A percentile compares a stretch with the other conserved stretches of the same genome.
Conservation (phyloP, 768 basidiomycete species). For the Wakefieldia striispora region DNA sequence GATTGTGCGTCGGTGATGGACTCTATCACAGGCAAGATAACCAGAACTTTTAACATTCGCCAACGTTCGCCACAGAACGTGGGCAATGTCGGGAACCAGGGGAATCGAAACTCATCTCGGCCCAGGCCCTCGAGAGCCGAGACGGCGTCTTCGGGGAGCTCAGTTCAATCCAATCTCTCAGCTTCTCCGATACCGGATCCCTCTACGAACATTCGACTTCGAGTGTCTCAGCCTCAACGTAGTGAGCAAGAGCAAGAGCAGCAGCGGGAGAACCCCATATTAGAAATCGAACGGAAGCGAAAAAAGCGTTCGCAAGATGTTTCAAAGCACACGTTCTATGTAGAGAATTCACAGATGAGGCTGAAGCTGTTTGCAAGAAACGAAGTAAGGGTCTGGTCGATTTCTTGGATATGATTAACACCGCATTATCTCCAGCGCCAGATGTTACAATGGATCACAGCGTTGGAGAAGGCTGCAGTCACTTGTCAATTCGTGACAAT, state of each 20-base stretch:
- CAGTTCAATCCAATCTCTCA: slow-evolving; percentile 38
- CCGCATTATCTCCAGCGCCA: slow-evolving; percentile 55
- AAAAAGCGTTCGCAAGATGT: slow-evolving; percentile 57
- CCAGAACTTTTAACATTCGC: slow-evolving; percentile 42
- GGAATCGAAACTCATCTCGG: not conserved
- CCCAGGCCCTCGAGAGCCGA: slow-evolving; percentile 11
- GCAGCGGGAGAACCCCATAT: slow-evolving; percentile 12
- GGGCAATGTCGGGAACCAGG: slow-evolving; percentile 5
- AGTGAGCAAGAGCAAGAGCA: slow-evolving; percentile 20
- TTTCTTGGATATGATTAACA: slow-evolving; percentile 4
- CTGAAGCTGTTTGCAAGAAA: slow-evolving; percentile 86
- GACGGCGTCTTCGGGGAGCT: slow-evolving; percentile 32
- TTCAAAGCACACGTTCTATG: slow-evolving; percentile 92
- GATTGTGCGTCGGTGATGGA: slow-evolving; percentile 43
- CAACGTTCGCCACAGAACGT: slow-evolving; percentile 17
- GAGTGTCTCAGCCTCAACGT: slow-evolving; percentile 15
- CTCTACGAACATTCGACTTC: slow-evolving; percentile 65
- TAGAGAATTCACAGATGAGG: slow-evolving; percentile 87
- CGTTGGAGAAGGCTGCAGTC: slow-evolving; percentile 75
- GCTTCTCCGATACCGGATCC: slow-evolving; percentile 73
- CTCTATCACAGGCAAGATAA: slow-evolving; percentile 48
- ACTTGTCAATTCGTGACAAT: slow-evolving; percentile 73
- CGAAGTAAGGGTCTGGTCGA: slow-evolving; percentile 48
- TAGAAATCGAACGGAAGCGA: slow-evolving; percentile 43
- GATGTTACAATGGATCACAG: slow-evolving; percentile 97